Conservation (phyloP, 441 rosid species). For the Gossypium laxum region DNA sequence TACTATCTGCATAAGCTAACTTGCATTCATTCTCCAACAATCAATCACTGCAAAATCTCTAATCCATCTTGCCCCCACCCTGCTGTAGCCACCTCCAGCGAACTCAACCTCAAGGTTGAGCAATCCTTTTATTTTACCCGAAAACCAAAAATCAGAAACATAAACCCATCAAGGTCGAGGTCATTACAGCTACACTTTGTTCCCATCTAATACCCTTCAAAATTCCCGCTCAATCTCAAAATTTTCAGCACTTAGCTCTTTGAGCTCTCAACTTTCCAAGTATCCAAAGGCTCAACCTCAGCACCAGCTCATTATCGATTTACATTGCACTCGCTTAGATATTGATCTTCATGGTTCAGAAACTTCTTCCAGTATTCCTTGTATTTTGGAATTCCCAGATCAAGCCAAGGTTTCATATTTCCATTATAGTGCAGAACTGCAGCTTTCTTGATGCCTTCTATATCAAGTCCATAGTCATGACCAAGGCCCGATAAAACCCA, state of each 20-base stretch:
- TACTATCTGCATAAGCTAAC: not conserved
- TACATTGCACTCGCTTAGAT: constrained; percentile 75
- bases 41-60: not conserved
- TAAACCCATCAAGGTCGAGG: not conserved
- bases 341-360: constrained; percentile 50
- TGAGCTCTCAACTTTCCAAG: constrained; percentile 14
- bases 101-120: not conserved
- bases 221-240: constrained; percentile 21
- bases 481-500: constrained; percentile 78
- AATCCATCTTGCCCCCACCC: constrained; percentile 3
- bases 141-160: not conserved
- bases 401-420: constrained; percentile 96
- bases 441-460: constrained; percentile 41
- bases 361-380: constrained; percentile 69
- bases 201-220: constrained; percentile 3
- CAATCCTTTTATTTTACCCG: not conserved
- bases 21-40: constrained; percentile 4
- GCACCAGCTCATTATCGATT: constrained; percentile 34
- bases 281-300: constrained; percentile 12
- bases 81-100: not conserved
- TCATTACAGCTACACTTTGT: not conserved
- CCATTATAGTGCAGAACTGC: constrained; percentile 81
- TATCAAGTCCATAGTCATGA: constrained; percentile 45
- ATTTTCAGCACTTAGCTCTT: constrained; percentile 23
- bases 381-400: constrained; percentile 77